Evolutionary conservation across 1,139 yeast genomes (phyloP), one percentile per base, ranked within the genome.

Genomic region (Saccharomycopsis hybrid): DNA sequence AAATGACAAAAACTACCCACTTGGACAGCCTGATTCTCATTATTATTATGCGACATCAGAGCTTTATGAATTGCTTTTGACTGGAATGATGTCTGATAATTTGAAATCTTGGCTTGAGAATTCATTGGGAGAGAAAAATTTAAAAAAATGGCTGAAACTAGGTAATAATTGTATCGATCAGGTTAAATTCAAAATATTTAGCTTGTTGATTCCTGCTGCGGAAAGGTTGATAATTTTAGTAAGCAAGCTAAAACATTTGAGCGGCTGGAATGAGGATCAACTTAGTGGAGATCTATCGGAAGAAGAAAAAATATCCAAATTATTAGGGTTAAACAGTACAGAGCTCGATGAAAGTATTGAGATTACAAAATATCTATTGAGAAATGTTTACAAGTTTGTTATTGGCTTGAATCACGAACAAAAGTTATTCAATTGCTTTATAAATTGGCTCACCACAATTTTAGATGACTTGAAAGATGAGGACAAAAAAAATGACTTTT

Each of bases 71-170:
- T 60, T 80, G 9, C 63, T 83, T 1, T 59, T 82, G 3, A 81
- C 89, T 0, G 83, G 85, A 1, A 65, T 78, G 45, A 71, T 82
- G 54, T 74, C 78, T 1, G 69, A 65, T n/a, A 66, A 68, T 3
- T 63, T 78, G 2, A 66, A 66, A 46, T 69, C 69, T 27, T 78
- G 83, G 83, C 55, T 77, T 7, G 68, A 70, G 18, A 73, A 73
- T 40, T 64, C 70, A 29, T 68, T 85, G 40, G 89, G 87, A 1
- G 92, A 85, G 55, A 68, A 86, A 54, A 89, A 88, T 9, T 64
- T 78, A 42, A 80, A 78, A 56, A 71, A 77, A 57, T 76, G 90
- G 76, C 65, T 67, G 8, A 76, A 74, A 50, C 54, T 74, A 27
- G 82, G 85, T 0, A 68, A 70, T 43, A 59, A 70, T 0, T 67